These are phyloP conservation scores for Kurtzmaniella fragi DNA, from an alignment of 805 yeast species.

Conservation along the genomic window DNA sequence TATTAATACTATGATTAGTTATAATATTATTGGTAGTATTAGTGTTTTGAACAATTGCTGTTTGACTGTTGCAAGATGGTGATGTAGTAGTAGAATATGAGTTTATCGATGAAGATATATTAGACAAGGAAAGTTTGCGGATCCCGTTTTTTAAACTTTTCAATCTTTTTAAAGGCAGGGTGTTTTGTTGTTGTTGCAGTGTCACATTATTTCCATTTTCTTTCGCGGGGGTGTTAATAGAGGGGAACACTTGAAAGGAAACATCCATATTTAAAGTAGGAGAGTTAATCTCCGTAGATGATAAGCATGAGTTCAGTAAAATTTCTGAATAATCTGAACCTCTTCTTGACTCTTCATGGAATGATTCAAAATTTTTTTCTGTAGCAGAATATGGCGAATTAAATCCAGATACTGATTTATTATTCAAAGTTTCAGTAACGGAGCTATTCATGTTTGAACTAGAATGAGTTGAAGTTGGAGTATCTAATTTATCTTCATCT, in stretches of 20 bases:
- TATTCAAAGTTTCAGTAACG: background rate
- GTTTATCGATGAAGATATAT: slow-evolving; percentile 8
- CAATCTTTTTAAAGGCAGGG: slow-evolving; percentile 31
- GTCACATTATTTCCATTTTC: background rate
- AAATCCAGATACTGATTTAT: slow-evolving; percentile 1
- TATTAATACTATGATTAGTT: too few species aligned
- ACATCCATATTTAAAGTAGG: slow-evolving; percentile 9
- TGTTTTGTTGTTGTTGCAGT: slow-evolving; percentile 7
- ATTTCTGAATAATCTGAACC: slow-evolving; percentile 7
- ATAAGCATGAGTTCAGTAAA: slow-evolving; percentile 2
- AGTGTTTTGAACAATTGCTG: background rate
- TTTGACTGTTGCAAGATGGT: slow-evolving; percentile 7
- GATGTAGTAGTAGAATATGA: slow-evolving; percentile 8
- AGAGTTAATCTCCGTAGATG: slow-evolving; percentile 14
- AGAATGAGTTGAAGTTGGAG: background rate
- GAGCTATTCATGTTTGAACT: too few species aligned
- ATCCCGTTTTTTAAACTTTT: slow-evolving; percentile 35
- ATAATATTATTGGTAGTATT: slow-evolving; percentile 1
- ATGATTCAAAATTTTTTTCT: background rate
- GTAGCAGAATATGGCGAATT: slow-evolving; percentile 1
- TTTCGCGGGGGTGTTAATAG: slow-evolving; percentile 4
- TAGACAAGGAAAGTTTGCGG: slow-evolving; percentile 27
- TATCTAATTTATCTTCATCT: slow-evolving; percentile 8
- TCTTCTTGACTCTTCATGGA: slow-evolving; percentile 3
- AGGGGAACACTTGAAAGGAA: slow-evolving; percentile 9